Conservation (phyloP, 2,329 filamentous ascomycete genomes). For the Capronia americana region DNA sequence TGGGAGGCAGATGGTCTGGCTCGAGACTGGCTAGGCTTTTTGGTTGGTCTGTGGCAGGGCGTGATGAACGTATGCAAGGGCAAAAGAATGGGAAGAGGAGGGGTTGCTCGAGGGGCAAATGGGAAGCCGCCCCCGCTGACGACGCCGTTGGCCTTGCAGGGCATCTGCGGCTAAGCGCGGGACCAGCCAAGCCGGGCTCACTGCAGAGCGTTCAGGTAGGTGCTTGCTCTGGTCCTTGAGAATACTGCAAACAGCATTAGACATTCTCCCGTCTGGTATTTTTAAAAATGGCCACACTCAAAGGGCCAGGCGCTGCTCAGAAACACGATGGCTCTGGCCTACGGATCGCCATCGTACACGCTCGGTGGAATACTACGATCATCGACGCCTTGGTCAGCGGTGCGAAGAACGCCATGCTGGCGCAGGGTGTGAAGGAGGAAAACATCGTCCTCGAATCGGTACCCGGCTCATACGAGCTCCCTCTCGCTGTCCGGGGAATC, state of each 20-base stretch:
- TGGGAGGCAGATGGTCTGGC: neutral
- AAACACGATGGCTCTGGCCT: conserved; percentile 70
- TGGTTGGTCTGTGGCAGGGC: conserved; percentile 16
- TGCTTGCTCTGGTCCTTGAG: neutral
- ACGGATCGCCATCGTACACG: conserved; percentile 93
- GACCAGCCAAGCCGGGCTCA: conserved; percentile 10
- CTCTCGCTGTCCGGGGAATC: conserved; percentile 86
- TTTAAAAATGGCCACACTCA: conserved; percentile 59
- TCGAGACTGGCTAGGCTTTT: conserved; percentile 15
- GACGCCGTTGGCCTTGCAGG: conserved; percentile 1
- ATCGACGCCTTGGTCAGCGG: conserved; percentile 85
- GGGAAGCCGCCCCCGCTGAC: conserved; percentile 6
- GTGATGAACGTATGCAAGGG: conserved; percentile 23
- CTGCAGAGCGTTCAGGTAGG: neutral
- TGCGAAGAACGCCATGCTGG: conserved; percentile 76
- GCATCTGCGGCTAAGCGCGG: conserved; percentile 29
- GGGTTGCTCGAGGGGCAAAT: conserved; percentile 25
- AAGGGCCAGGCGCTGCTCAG: conserved; percentile 67
- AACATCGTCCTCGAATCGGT: conserved; percentile 91
- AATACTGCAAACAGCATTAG: neutral
- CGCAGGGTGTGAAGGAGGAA: conserved; percentile 79
- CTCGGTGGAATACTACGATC: conserved; percentile 89
- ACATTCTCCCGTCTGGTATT: neutral
- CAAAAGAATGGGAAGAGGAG: conserved; percentile 15
- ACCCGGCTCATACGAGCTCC: conserved; percentile 92